Evolutionary conservation across 2,329 filamentous ascomycete genomes (phyloP), one percentile per base, ranked within the genome.

Genomic region (Pseudocercospora pini-densiflorae): DNA sequence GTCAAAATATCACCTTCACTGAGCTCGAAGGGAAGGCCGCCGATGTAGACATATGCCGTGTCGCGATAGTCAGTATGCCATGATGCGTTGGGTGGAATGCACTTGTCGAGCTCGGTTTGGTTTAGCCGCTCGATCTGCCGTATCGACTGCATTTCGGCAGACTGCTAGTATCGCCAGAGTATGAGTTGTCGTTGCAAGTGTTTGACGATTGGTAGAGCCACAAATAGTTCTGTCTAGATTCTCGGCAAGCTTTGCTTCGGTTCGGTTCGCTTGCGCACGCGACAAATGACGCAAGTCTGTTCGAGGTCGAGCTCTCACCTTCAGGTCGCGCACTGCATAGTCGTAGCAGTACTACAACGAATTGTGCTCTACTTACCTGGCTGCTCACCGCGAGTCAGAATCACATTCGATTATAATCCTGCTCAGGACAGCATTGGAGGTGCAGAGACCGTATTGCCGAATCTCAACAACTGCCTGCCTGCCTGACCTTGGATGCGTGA

Each of bases 51-150:
- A 79, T 94, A 99, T 66, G 95, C 96, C 1, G 95, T 98, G 82
- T 97, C 95, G 81, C 93, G 92, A 81, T 98, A 99, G 83, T 99
- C 96, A 78, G 91, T 90, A 79, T 98, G 94, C 94, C 94, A 98
- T 64, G 94, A 97, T 70, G 91, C 94, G 80, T 93, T 89, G 49
- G 94, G 90, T 2, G 90, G 86, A 72, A 93, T 94, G 74, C 90
- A 92, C 78, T 93, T 90, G 79, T 97, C 94, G 68, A 99, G 91
- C 81, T 99, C 95, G 73, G 90, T 90, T 83, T 95, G 93, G 79
- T 99, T 99, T 66, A 99, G 90, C 78, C 90, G 89, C 79, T 97
- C 92, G 68, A 97, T 95, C 65, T 93, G 90, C 73, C 93, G 92
- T 73, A 99, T 95, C 73, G 92, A 90, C 79, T 99, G 97, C 95